phyloP scores from a whole-genome alignment of 2,329 filamentous ascomycete species.

The Magnaporthiopsis poae region DNA sequence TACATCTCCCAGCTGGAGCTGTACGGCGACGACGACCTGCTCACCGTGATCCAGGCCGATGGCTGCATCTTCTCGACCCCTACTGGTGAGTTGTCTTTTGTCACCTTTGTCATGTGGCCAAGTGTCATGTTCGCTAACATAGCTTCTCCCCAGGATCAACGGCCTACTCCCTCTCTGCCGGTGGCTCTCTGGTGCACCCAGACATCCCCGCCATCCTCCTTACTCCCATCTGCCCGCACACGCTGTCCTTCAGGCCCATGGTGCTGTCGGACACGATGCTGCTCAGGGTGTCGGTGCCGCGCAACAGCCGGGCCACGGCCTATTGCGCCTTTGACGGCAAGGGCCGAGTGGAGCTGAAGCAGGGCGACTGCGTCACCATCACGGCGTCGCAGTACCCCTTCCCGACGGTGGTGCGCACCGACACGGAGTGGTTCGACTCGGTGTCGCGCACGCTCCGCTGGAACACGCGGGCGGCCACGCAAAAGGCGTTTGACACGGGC shows the following conservation, averaged over 20 bases:
- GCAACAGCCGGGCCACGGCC: slow-evolving; percentile 76
- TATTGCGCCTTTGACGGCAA: slow-evolving; percentile 98
- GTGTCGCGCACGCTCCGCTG: slow-evolving; percentile 84
- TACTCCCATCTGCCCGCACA: slow-evolving; percentile 95
- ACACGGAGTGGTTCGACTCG: slow-evolving; percentile 92
- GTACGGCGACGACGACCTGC: slow-evolving; percentile 86
- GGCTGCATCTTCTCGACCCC: slow-evolving; percentile 97
- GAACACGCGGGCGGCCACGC: slow-evolving; percentile 85
- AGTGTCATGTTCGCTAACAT: neutral
- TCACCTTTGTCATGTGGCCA: neutral
- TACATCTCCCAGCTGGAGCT: slow-evolving; percentile 96
- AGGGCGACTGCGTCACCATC: slow-evolving; percentile 92
- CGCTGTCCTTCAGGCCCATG: slow-evolving; percentile 94
- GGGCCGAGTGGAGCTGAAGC: slow-evolving; percentile 81
- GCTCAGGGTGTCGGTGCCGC: slow-evolving; percentile 77
- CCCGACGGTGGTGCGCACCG: slow-evolving; percentile 83
- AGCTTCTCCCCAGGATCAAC: slow-evolving; percentile 51
- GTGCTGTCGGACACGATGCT: slow-evolving; percentile 90
- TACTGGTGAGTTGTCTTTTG: slow-evolving; percentile 45
- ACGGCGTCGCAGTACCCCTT: slow-evolving; percentile 94
- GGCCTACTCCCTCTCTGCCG: slow-evolving; percentile 90
- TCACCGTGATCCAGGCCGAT: slow-evolving; percentile 92
- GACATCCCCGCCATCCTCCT: slow-evolving; percentile 94
- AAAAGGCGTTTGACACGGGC: slow-evolving; percentile 71
- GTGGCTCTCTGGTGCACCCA: slow-evolving; percentile 88